phyloP scores from a whole-genome alignment of 2,329 filamentous ascomycete species.

The Ophiocordyceps camponoti-leonardi region DNA sequence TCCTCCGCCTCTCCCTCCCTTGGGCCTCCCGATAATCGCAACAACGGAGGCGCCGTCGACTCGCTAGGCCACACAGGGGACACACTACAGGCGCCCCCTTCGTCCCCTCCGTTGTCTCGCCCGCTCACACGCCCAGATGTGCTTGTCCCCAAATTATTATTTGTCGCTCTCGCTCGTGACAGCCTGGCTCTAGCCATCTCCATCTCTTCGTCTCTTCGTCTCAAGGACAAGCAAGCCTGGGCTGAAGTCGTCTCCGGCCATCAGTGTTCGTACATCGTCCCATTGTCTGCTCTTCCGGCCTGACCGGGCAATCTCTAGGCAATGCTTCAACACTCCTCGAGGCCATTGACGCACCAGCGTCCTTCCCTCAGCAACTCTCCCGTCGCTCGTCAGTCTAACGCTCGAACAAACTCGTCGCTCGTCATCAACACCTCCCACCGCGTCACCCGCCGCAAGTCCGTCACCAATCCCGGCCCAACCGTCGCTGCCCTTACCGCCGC shows the following conservation, averaged over 20 bases:
- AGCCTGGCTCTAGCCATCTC: constrained; percentile 1
- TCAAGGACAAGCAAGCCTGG: constrained; percentile 5
- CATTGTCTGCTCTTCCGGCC: constrained; percentile 6
- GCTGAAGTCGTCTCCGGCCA: constrained; percentile 6
- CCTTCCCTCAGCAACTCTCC: constrained; percentile 42
- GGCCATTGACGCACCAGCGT: constrained; percentile 48
- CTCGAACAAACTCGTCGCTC: constrained; percentile 64
- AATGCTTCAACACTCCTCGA: constrained; percentile 41
- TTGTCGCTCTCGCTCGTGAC: constrained; percentile 15
- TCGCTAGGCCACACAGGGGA: constrained; percentile 9
- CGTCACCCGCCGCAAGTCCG: constrained; percentile 85
- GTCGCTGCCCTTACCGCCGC: constrained; percentile 61
- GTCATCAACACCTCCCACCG: constrained; percentile 72
- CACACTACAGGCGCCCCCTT: constrained; percentile 11
- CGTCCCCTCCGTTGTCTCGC: constrained; percentile 4
- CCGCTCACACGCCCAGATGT: constrained; percentile 5
- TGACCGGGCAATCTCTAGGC: constrained; percentile 25
- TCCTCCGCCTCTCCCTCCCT: not conserved
- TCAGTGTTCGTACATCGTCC: too few relatives aligned
- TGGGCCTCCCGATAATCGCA: constrained; percentile 14
- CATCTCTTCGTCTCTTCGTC: too few relatives aligned
- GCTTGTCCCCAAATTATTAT: constrained; percentile 21
- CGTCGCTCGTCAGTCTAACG: constrained; percentile 42
- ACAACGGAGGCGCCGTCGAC: constrained; percentile 10
- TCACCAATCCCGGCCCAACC: constrained; percentile 58